Conservation (phyloP, 1,284 basidiomycete genomes). For the Moesziomyces globuligerus region DNA sequence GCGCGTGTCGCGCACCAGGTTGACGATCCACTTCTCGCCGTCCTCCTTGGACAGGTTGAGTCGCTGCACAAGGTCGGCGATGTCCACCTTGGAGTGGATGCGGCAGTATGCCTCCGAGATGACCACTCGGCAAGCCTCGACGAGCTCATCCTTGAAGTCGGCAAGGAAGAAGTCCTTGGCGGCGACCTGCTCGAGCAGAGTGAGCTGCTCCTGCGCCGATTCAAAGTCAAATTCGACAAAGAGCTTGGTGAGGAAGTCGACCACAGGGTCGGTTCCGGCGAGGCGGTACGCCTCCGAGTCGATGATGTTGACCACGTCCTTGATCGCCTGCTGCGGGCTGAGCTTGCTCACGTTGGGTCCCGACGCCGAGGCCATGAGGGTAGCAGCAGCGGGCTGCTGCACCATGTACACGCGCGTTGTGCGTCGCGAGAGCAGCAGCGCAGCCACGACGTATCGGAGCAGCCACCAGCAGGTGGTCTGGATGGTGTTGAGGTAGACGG, state of each 20-base stretch:
- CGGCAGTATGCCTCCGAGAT: constrained; percentile 97
- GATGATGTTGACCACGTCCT: constrained; percentile 64
- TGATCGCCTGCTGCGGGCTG: constrained; percentile 61
- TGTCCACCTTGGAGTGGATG: constrained; percentile 96
- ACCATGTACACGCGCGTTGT: constrained; percentile 61
- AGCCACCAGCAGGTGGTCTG: constrained; percentile 96
- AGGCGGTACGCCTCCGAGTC: constrained; percentile 66
- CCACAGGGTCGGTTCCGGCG: constrained; percentile 93
- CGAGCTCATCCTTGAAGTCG: constrained; percentile 88
- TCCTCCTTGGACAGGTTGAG: constrained; percentile 91
- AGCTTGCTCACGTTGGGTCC: constrained; percentile 56
- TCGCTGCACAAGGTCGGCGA: constrained; percentile 91
- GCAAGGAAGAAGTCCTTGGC: constrained; percentile 92
- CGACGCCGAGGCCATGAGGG: constrained; percentile 39
- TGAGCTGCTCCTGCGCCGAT: constrained; percentile 84
- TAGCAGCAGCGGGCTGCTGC: constrained; percentile 45
- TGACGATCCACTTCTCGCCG: constrained; percentile 99
- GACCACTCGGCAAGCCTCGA: constrained; percentile 93
- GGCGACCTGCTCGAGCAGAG: constrained; percentile 83
- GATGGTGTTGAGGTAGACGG: constrained; percentile 96
- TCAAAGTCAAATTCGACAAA: constrained; percentile 93
- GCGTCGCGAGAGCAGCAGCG: constrained; percentile 89
- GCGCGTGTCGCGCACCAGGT: constrained; percentile 93
- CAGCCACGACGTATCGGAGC: constrained; percentile 90
- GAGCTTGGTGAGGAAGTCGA: constrained; percentile 89